Percentiles rank a stretch among this genome's conserved stretches.
Conservation (phyloP, 2,329 filamentous ascomycete species). For the Escovopsis weberi region DNA sequence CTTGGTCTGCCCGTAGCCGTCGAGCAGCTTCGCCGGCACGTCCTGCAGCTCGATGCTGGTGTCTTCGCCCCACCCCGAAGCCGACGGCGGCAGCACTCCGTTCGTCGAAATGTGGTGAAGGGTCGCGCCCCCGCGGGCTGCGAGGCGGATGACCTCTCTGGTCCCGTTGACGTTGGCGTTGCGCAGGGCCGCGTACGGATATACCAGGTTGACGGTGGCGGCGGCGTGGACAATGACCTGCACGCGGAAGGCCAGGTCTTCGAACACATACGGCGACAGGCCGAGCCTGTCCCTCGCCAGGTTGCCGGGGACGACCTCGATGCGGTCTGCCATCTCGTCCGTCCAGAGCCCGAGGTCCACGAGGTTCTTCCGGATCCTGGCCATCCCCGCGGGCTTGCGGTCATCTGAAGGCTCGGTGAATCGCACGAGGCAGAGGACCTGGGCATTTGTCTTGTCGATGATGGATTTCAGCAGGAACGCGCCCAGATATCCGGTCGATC, state of each 20-base stretch:
- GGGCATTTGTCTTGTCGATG: constrained; percentile 51
- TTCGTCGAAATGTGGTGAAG: constrained; percentile 71
- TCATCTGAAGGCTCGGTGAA: constrained; percentile 53
- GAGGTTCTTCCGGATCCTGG: constrained; percentile 59
- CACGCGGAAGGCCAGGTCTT: constrained; percentile 47
- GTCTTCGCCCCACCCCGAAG: constrained; percentile 57
- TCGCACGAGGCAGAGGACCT: constrained; percentile 59
- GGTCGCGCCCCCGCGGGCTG: constrained; percentile 51
- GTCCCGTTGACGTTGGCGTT: constrained; percentile 70
- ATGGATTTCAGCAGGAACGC: constrained; percentile 59
- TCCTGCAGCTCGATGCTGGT: constrained; percentile 51
- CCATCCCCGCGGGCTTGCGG: constrained; percentile 51
- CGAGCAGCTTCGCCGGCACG: constrained; percentile 52
- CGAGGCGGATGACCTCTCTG: constrained; percentile 57
- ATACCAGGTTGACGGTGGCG: constrained; percentile 67
- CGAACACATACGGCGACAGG: constrained; percentile 49
- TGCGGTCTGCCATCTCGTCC: constrained; percentile 62
- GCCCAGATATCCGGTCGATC: constrained; percentile 62
- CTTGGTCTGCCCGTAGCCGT: constrained; percentile 69
- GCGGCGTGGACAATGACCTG: constrained; percentile 66
- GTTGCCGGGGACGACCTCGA: constrained; percentile 63
- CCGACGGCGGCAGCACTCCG: constrained; percentile 58
- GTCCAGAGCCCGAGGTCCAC: constrained; percentile 68
- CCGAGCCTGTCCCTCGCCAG: constrained; percentile 55
- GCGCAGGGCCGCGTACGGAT: constrained; percentile 64